Evolutionary conservation across 2,329 filamentous ascomycete genomes (phyloP), one percentile per base, ranked within the genome.

Genomic region (Apiospora hydei): DNA sequence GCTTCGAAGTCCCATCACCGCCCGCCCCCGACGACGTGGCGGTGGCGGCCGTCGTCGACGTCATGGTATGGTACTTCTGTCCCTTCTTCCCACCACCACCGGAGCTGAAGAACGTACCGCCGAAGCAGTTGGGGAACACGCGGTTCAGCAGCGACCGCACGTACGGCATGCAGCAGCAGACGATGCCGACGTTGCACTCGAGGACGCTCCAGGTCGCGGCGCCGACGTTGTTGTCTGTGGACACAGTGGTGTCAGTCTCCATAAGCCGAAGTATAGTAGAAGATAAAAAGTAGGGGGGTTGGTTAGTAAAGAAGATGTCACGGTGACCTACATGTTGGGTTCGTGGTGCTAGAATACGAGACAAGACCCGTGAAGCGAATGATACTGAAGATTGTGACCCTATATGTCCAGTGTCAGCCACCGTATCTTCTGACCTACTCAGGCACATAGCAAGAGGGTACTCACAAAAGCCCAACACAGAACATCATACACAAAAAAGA

Each of bases 121-220:
- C 57, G 34, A 64, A 64, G 57, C 57, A 64, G 57, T 64, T 41
- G 57, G 57, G 57, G 57, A 64, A 64, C 2, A 64, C 57, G 57
- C 57, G 57, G 57, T 64, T 64, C 57, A 64, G 34, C 8, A 64
- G 18, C 8, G 34, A 41, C 8, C 57, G 34, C 18, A 41, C 57
- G 34, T 64, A 41, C 34, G 34, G 57, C 57, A 64, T 64, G 53
- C 53, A 61, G 53, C 53, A 61, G 53, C 53, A 61, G 6, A 61
- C 53, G 53, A 61, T 61, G 53, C 53, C 53, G 26, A 61, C 30
- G 53, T 61, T 61, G 53, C 53, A 61, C 53, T 61, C 53, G 30
- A 61, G 53, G 4, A 61, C 53, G 53, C 53, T 61, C 53, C 53
- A 61, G 30, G 53, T 61, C 18, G 53, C 53, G 30, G 53, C 53